phyloP scores from a whole-genome alignment of 495 filamentous ascomycete genomes.

The Talaromyces borbonicus region DNA sequence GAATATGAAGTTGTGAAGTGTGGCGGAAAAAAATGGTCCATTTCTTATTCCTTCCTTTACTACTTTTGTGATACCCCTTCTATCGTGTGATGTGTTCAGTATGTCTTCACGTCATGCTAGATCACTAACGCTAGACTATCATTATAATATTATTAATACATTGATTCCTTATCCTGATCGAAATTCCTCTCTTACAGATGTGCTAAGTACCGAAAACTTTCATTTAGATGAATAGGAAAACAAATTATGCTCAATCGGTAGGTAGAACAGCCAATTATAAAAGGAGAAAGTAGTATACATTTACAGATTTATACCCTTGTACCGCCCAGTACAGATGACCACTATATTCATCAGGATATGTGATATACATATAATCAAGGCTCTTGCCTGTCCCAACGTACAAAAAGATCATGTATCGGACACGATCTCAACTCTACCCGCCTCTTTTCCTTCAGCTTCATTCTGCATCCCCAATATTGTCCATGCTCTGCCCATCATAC shows the following conservation, averaged over 20 bases:
- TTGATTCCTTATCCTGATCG: neutral
- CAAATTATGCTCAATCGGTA: too few relatives aligned
- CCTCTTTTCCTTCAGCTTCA: slow-evolving; percentile 20
- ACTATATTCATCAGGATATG: too few relatives aligned
- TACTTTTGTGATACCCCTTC: neutral
- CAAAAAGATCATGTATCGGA: neutral
- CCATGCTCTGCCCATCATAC: slow-evolving; percentile 39
- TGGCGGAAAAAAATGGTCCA: neutral
- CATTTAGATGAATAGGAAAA: too few relatives aligned
- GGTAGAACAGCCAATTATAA: too few relatives aligned
- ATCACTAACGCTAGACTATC: neutral
- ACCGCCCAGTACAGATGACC: too few relatives aligned
- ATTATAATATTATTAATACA: slow-evolving; percentile 3
- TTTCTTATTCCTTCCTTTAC: neutral
- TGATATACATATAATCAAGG: neutral
- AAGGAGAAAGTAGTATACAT: too few relatives aligned
- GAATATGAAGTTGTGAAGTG: too few relatives aligned
- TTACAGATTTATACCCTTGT: neutral
- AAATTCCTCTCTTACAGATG: neutral
- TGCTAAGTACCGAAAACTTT: too few relatives aligned
- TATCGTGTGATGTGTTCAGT: neutral
- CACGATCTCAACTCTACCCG: slow-evolving; percentile 7
- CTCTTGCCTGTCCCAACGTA: neutral
- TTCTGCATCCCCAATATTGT: slow-evolving; percentile 33
- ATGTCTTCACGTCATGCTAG: neutral